A percentile compares a stretch with the other conserved stretches of the same genome.
These are phyloP conservation scores for Terana coerulea DNA, from an alignment of 768 basidiomycete species.

Conservation along the genomic window DNA sequence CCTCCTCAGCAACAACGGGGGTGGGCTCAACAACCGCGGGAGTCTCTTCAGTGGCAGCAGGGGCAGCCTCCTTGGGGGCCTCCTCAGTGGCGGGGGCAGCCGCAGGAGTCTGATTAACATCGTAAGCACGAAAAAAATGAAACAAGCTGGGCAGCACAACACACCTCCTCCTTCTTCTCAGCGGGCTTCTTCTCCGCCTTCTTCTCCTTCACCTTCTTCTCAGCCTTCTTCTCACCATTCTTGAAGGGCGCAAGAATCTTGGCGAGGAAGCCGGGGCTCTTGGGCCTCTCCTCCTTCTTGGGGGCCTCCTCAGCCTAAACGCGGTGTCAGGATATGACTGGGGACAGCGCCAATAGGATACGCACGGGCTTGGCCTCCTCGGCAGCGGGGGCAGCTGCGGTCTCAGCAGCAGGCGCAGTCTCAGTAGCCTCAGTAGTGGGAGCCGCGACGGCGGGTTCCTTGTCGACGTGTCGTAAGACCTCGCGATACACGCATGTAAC, in stretches of 20 bases:
- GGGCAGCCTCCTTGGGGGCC: slow-evolving; percentile 33
- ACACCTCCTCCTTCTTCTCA: slow-evolving; percentile 65
- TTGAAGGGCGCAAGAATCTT: slow-evolving; percentile 83
- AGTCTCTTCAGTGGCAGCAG: slow-evolving; percentile 31
- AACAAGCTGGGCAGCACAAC: neutral
- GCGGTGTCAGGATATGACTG: slow-evolving; percentile 1
- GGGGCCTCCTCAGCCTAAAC: slow-evolving; percentile 44
- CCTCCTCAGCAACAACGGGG: slow-evolving; percentile 37
- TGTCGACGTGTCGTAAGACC: slow-evolving; percentile 1
- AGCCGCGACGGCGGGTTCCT: slow-evolving; percentile 35
- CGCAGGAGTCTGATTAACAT: slow-evolving; percentile 22
- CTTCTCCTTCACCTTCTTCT: slow-evolving; percentile 66
- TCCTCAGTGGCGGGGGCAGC: slow-evolving; percentile 35
- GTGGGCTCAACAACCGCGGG: slow-evolving; percentile 27
- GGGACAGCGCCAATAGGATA: slow-evolving; percentile 4
- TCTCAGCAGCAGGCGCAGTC: slow-evolving; percentile 29
- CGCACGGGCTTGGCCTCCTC: slow-evolving; percentile 42
- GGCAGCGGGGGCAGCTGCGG: slow-evolving; percentile 32
- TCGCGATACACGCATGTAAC: neutral
- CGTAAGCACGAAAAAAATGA: neutral
- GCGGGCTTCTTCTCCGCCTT: slow-evolving; percentile 70
- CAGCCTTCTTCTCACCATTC: slow-evolving; percentile 43
- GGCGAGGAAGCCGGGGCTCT: slow-evolving; percentile 72
- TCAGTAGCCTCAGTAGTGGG: slow-evolving; percentile 27
- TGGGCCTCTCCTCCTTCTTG: slow-evolving; percentile 79